Base-by-base conservation (phyloP, 495 filamentous ascomycete genomes). In the Aspergillus diversus region DNA sequence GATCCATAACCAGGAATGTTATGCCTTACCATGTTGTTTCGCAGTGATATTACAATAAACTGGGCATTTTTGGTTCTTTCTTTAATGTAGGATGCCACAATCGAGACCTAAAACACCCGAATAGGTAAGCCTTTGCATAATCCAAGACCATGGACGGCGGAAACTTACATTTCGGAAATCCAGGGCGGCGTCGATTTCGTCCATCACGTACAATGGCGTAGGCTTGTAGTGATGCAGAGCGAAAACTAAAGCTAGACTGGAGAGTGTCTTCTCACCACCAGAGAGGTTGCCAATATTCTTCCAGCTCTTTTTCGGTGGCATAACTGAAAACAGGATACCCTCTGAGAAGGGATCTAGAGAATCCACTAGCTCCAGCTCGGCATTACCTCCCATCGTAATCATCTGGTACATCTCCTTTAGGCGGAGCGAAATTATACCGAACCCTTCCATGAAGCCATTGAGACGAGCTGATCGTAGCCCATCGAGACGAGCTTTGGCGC, bases 341-440 rank as follows among this genome's bases (percentile, higher is more conserved):
- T 99, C 95, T 5, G 91, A 92, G 81, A 99, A 99, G 5, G 95
- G 95, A 75, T 99, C 95, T 5, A 99, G 80, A 1, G 87, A 92
- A 75, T 99, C 95, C 21, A 99, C 95, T 33, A 99, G 87, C 73
- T 99, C 95, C 13, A 99, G 82, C 80, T 98, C 96, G 7, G 95
- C 95, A 69, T 99, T 99, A 47, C 95, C 95, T 63, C 95, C 95
- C 95, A 99, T 99, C 33, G 95, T 99, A 76, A 99, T 99, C 95
- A 99, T 97, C 76, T 98, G 95, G 79, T 99, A 99, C 95, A 99
- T 99, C 75, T 99, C 95, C 80, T 99, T 99, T 57, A 99, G 81
- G 3, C 94, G 89, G 21, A 97, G 80, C n/a, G 93, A 97, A 72
- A 99, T 99, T 58, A 84, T 89, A 72, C 88, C 89, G 78, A 98